Base-by-base conservation (phyloP, 805 yeast species). In the Wickerhamomyces mucosus region DNA sequence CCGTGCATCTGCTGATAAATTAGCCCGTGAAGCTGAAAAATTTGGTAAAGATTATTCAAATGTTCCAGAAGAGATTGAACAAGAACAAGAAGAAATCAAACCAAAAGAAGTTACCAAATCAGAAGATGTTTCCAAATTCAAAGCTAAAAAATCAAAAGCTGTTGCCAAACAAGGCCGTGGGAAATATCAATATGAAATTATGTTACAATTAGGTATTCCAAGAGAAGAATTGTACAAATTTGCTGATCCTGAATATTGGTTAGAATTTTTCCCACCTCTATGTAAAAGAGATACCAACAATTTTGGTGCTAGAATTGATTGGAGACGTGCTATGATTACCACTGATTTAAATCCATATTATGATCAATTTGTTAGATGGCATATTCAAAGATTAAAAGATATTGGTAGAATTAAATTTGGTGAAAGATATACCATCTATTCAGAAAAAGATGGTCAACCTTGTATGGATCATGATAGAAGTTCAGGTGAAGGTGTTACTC, bases 381-480 rank as follows among this genome's bases (percentile, higher is more conserved):
- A 86, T 61, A 83, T 92, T 75, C 84, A 78, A 61, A 68, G 78
- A 54, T 75, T 92, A 57, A 83, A 76, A 65, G 86, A 74, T 28
- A 62, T 69, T 37, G 95, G 89, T 42, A 89, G 85, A 63, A 86
- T 92, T 64, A 92, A 89, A 67, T 92, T 92, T 48, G 98, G 98
- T 59, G 94, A 89, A 67, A 79, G 98, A 65, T 84, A 86, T 68
- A 92, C 98, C 45, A 84, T 92, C 51, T 92, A 84, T 64, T 88
- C 97, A 26, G 95, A 86, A 55, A 89, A 83, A 63, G 98, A 92
- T 61, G 96, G 96, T 43, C 98, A 92, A 68, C 94, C 98, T 24
- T 92, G 98, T 69, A 88, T 92, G 89, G 98, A 92, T 61, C 98
- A 92, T 60, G 98, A 92, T 62, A 79, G 98, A 69, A 81, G 73